These are phyloP conservation scores for Rhododendron mucronatum DNA, from an alignment of 148 eudicot species.

Conservation along the genomic window DNA sequence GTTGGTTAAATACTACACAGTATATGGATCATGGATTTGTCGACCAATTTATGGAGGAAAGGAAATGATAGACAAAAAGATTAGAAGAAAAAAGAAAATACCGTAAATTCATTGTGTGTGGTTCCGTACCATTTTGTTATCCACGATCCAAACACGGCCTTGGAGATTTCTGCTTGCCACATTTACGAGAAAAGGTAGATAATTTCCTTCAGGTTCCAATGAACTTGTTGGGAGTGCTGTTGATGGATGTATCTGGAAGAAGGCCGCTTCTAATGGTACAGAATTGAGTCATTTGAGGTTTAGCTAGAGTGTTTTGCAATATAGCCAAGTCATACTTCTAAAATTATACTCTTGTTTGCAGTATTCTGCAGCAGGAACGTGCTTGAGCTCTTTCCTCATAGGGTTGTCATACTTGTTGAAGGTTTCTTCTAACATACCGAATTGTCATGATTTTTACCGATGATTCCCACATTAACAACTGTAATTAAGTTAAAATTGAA, in stretches of 20 bases:
- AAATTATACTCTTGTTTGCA: constrained; percentile 17
- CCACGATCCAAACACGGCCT: background rate
- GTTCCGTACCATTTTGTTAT: background rate
- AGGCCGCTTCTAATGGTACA: constrained; percentile 59
- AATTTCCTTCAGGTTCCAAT: constrained; percentile 43
- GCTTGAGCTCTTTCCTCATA: constrained; percentile 52
- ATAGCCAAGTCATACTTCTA: background rate
- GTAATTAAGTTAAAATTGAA: background rate
- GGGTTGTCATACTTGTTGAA: constrained; percentile 67
- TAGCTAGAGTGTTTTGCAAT: background rate
- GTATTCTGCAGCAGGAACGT: constrained; percentile 87
- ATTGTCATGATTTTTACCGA: background rate
- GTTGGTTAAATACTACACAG: background rate
- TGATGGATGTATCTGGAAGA: constrained; percentile 57
- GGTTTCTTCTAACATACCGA: constrained; percentile 31
- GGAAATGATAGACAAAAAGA: background rate
- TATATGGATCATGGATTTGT: background rate
- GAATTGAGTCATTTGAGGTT: background rate
- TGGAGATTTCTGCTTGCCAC: background rate
- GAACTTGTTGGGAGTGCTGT: constrained; percentile 42
- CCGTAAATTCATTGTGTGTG: background rate
- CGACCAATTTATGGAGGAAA: background rate
- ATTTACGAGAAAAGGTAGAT: background rate
- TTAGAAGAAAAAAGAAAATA: background rate
- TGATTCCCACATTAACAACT: background rate